phyloP scores from a whole-genome alignment of 2,329 filamentous ascomycete genomes.

The Colletotrichum tofieldiae region DNA sequence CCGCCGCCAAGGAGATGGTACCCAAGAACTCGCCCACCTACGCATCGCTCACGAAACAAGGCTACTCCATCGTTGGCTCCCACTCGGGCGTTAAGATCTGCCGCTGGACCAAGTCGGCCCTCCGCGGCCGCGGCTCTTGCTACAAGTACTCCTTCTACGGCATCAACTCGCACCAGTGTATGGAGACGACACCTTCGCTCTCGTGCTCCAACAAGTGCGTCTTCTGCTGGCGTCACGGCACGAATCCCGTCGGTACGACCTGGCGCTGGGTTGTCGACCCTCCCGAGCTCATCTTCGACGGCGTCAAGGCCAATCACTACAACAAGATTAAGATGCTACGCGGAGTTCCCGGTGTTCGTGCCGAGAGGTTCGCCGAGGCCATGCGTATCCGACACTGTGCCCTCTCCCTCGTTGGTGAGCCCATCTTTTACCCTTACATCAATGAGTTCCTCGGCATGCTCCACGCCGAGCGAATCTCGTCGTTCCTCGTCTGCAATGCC shows the following conservation, averaged over 20 bases:
- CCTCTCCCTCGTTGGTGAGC: conserved; percentile 91
- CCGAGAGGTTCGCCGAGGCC: conserved; percentile 92
- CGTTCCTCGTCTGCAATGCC: conserved; percentile 96
- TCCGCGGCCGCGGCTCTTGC: conserved; percentile 93
- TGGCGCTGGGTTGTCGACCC: conserved; percentile 98
- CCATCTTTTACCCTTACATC: conserved; percentile 99
- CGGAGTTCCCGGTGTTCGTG: conserved; percentile 91
- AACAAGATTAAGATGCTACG: conserved; percentile 98
- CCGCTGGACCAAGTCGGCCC: conserved; percentile 97
- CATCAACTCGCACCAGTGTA: conserved; percentile 95
- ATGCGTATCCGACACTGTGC: conserved; percentile 96
- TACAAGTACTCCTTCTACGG: conserved; percentile 99
- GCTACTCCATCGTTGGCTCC: conserved; percentile 94
- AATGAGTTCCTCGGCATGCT: conserved; percentile 91
- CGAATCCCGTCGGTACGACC: conserved; percentile 95
- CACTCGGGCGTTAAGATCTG: conserved; percentile 98
- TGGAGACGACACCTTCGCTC: conserved; percentile 96
- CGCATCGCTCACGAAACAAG: conserved; percentile 92
- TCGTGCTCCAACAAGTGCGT: conserved; percentile 99
- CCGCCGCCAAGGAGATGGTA: conserved; percentile 89
- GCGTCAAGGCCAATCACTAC: conserved; percentile 93
- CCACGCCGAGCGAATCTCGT: conserved; percentile 89
- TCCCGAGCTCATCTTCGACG: conserved; percentile 89
- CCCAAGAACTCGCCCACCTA: conserved; percentile 92
- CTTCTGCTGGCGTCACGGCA: conserved; percentile 98